These are phyloP conservation scores for Penicillium macrosclerotiorum DNA, from an alignment of 495 filamentous ascomycete genomes.

Conservation along the genomic window DNA sequence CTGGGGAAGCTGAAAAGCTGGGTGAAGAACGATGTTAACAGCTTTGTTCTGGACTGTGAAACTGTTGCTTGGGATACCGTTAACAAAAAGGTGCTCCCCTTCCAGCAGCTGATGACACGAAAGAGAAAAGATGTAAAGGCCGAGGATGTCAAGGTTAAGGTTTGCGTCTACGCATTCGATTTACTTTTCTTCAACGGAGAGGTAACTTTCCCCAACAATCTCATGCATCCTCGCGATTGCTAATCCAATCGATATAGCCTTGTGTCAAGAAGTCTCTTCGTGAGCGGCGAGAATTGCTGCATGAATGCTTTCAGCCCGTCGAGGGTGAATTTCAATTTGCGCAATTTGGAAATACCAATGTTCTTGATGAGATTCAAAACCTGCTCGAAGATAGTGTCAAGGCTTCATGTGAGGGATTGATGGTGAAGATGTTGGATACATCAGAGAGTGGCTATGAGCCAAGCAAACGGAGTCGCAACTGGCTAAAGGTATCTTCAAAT, in stretches of 20 bases:
- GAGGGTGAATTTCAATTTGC: constrained; percentile 94
- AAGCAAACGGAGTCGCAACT: constrained; percentile 91
- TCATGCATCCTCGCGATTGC: background rate
- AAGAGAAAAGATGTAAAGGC: constrained; percentile 96
- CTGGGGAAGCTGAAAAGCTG: constrained; percentile 80
- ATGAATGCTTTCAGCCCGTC: constrained; percentile 66
- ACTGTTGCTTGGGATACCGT: constrained; percentile 95
- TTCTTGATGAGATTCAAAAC: constrained; percentile 86
- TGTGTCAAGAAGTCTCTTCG: constrained; percentile 83
- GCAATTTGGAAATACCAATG: constrained; percentile 79
- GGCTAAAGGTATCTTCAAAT: constrained; percentile 75
- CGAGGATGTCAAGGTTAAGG: constrained; percentile 96
- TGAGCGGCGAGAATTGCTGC: constrained; percentile 76
- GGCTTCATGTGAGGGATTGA: constrained; percentile 91
- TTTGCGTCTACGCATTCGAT: constrained; percentile 97
- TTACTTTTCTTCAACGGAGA: constrained; percentile 91
- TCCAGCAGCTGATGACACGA: constrained; percentile 96
- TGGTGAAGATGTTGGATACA: constrained; percentile 99
- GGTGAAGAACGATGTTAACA: constrained; percentile 85
- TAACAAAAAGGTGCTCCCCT: constrained; percentile 92
- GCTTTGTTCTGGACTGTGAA: constrained; percentile 96
- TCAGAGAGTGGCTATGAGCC: constrained; percentile 90
- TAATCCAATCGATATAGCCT: constrained; percentile 40
- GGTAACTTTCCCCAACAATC: constrained; percentile 34
- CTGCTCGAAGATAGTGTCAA: constrained; percentile 93